Percentiles rank a stretch among this genome's conserved stretches.
phyloP scores from a whole-genome alignment of 176 grass and related monocot genomes.

The Musa itinerans region DNA sequence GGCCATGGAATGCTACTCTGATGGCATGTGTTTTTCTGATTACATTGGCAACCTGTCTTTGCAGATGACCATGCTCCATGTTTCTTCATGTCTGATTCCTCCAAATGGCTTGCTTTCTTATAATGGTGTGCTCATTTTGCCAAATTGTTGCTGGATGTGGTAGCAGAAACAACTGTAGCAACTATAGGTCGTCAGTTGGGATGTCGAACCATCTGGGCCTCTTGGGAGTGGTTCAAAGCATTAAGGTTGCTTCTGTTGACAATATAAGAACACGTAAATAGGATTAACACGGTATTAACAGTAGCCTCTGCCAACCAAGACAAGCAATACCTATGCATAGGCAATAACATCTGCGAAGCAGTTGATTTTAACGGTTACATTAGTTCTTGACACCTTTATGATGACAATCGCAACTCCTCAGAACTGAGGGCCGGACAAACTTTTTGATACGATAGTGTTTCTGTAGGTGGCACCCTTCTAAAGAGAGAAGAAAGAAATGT shows the following conservation, averaged over 20 bases:
- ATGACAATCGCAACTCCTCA: background rate
- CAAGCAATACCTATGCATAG: background rate
- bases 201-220: background rate
- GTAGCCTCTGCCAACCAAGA: background rate
- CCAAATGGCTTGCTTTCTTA: background rate
- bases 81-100: background rate
- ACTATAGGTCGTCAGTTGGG: background rate
- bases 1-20: background rate
- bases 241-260: background rate
- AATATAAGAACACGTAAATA: background rate
- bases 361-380: background rate
- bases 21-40: background rate
- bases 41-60: background rate
- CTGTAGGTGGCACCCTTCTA: too few relatives aligned
- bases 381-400: background rate
- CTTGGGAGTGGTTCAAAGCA: background rate
- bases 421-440: background rate
- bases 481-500: too few relatives aligned
- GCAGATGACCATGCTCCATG: background rate
- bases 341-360: background rate
- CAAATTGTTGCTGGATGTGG: slow-evolving; percentile 5
- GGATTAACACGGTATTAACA: background rate
- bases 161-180: slow-evolving; percentile 4
- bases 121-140: background rate
- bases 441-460: too few relatives aligned